These are phyloP conservation scores for Penicillium ochrochloron DNA, from an alignment of 495 filamentous ascomycete genomes.

Conservation along the genomic window DNA sequence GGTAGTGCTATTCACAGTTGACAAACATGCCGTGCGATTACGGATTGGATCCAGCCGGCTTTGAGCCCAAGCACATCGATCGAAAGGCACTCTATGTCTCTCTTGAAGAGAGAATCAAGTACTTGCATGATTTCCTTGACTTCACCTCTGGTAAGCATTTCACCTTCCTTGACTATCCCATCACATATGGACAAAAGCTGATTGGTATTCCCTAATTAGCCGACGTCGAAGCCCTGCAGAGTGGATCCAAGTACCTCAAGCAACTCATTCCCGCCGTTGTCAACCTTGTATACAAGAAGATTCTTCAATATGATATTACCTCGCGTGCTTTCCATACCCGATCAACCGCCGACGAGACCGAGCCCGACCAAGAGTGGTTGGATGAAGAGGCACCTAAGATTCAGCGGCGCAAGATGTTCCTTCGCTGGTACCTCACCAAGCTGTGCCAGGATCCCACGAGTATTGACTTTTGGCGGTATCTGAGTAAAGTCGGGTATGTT, in stretches of 20 bases:
- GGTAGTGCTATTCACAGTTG: background rate
- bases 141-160: conserved; percentile 65
- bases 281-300: conserved; percentile 79
- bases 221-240: conserved; percentile 68
- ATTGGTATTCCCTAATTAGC: conserved; percentile 39
- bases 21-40: conserved; percentile 22
- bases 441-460: conserved; percentile 71
- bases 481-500: conserved; percentile 72
- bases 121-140: conserved; percentile 73
- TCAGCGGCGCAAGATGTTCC: conserved; percentile 74
- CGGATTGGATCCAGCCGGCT: conserved; percentile 16
- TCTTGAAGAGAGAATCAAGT: conserved; percentile 68
- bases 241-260: conserved; percentile 73
- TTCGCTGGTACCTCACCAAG: conserved; percentile 70
- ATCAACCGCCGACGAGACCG: conserved; percentile 63
- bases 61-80: conserved; percentile 60
- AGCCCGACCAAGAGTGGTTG: conserved; percentile 61
- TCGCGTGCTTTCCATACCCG: conserved; percentile 70
- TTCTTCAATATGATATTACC: conserved; percentile 76
- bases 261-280: conserved; percentile 67
- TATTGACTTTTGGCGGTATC: conserved; percentile 78
- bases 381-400: conserved; percentile 72
- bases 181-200: background rate
- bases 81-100: conserved; percentile 70
- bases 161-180: too few species aligned